A percentile compares a stretch with the other conserved stretches of the same genome.
phyloP scores from a whole-genome alignment of 2,329 filamentous ascomycete species.

The Hymenoscyphus scutula region DNA sequence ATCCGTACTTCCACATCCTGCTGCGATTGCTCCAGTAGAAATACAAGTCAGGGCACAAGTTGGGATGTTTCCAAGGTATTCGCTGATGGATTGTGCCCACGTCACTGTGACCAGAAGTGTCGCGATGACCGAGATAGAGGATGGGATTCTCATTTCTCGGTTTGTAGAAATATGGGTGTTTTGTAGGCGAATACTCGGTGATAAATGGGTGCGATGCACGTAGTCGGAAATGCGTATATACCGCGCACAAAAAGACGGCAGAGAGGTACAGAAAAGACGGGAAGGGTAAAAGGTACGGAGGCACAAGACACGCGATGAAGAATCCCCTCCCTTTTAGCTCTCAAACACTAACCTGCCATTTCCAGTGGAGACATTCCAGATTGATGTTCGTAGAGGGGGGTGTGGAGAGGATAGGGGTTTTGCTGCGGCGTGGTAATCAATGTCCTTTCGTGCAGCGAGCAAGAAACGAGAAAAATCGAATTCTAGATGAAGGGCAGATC shows the following conservation, averaged over 20 bases:
- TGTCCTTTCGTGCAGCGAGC: background rate
- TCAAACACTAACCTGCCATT: background rate
- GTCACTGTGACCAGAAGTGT: background rate
- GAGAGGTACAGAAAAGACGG: background rate
- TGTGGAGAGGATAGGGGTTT: background rate
- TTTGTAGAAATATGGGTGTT: no score
- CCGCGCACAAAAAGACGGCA: background rate
- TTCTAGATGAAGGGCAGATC: no score
- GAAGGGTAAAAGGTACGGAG: background rate
- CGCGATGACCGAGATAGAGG: background rate
- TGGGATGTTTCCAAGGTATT: background rate
- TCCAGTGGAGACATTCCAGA: background rate
- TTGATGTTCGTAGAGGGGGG: background rate
- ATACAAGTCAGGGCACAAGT: background rate
- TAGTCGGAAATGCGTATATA: background rate
- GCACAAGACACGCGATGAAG: background rate
- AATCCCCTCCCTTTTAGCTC: background rate
- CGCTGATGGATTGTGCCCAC: background rate
- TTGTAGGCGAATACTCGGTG: no score
- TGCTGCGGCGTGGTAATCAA: background rate
- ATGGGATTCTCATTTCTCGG: background rate
- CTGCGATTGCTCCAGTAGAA: background rate
- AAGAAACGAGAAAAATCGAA: background rate
- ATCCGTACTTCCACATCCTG: conserved; percentile 1
- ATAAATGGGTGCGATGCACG: no score